A percentile compares a stretch with the other conserved stretches of the same genome.
These are phyloP conservation scores for Arachis hypogaea DNA, from an alignment of 306 rosid genomes.

Conservation along the genomic window DNA sequence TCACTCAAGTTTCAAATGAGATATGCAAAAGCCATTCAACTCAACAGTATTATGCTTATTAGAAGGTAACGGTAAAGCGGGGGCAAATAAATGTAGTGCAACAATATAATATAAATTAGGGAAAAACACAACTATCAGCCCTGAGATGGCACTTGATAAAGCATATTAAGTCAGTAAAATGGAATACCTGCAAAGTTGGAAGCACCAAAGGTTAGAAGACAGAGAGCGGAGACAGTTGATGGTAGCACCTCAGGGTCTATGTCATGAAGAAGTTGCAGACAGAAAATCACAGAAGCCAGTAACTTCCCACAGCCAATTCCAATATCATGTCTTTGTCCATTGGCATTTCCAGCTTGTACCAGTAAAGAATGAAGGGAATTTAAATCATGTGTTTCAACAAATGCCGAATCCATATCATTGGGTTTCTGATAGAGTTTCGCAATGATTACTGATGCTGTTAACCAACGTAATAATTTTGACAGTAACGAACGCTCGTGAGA, in stretches of 20 bases:
- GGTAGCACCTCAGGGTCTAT: slow-evolving; percentile 55
- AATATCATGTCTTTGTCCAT: slow-evolving; percentile 43
- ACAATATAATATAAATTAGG: not conserved
- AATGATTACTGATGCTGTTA: slow-evolving; percentile 69
- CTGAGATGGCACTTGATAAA: slow-evolving; percentile 22
- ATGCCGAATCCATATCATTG: slow-evolving; percentile 38
- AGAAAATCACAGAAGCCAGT: slow-evolving; percentile 67
- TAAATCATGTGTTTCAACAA: slow-evolving; percentile 35
- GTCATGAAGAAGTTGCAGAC: slow-evolving; percentile 66
- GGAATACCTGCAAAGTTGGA: slow-evolving; percentile 58
- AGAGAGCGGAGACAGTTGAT: slow-evolving; percentile 72
- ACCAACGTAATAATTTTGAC: slow-evolving; percentile 72
- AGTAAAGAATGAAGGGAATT: slow-evolving; percentile 61
- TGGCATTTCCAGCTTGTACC: slow-evolving; percentile 44
- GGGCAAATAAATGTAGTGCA: not conserved
- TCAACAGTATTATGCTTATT: too few relatives aligned
- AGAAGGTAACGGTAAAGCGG: not conserved
- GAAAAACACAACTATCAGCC: not conserved
- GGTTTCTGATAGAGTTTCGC: slow-evolving; percentile 59
- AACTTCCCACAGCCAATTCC: slow-evolving; percentile 54
- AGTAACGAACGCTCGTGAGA: slow-evolving; percentile 50
- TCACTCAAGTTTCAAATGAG: too few relatives aligned
- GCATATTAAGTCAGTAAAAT: slow-evolving; percentile 11
- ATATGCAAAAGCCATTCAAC: too few relatives aligned
- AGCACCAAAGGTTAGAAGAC: slow-evolving; percentile 58